Evolutionary conservation across 306 rosid species (phyloP).

Genomic region (Vigna radiata): DNA sequence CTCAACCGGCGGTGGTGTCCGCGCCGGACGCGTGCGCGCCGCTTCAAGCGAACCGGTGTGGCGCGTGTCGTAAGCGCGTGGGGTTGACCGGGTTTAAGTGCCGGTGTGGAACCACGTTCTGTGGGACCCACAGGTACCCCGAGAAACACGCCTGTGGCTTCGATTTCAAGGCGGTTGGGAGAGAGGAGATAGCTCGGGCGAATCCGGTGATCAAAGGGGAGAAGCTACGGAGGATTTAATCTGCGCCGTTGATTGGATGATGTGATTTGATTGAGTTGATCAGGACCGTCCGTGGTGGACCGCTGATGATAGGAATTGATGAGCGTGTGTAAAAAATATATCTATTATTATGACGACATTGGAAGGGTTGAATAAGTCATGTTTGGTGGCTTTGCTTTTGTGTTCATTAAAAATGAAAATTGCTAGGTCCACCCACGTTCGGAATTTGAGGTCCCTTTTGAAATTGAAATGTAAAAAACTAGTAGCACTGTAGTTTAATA

Average conservation of each 20-base stretch:
- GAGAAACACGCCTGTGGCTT: constrained; percentile 86
- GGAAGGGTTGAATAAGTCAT: constrained; percentile 43
- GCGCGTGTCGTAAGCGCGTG: constrained; percentile 74
- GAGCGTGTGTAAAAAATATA: constrained; percentile 33
- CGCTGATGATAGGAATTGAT: background rate
- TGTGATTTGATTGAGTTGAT: constrained; percentile 30
- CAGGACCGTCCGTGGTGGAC: constrained; percentile 26
- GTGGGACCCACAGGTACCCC: constrained; percentile 91
- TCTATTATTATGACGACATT: constrained; percentile 33
- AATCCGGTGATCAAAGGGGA: constrained; percentile 80
- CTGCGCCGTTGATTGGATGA: constrained; percentile 25
- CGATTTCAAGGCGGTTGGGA: constrained; percentile 80
- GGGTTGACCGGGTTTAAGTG: constrained; percentile 88
- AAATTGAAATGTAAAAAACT: background rate
- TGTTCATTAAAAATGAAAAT: constrained; percentile 10
- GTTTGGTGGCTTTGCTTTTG: constrained; percentile 42
- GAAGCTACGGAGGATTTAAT: constrained; percentile 77
- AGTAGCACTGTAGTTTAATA: background rate
- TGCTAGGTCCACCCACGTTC: constrained; percentile 28
- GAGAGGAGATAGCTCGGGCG: constrained; percentile 84
- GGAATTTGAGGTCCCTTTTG: background rate
- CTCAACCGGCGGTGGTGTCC: constrained; percentile 42
- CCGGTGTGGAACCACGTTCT: constrained; percentile 77
- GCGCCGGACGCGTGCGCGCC: constrained; percentile 26
- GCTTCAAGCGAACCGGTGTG: constrained; percentile 66